Conservation (phyloP, 176 grass and related monocot species). For the Ensete ventricosum region DNA sequence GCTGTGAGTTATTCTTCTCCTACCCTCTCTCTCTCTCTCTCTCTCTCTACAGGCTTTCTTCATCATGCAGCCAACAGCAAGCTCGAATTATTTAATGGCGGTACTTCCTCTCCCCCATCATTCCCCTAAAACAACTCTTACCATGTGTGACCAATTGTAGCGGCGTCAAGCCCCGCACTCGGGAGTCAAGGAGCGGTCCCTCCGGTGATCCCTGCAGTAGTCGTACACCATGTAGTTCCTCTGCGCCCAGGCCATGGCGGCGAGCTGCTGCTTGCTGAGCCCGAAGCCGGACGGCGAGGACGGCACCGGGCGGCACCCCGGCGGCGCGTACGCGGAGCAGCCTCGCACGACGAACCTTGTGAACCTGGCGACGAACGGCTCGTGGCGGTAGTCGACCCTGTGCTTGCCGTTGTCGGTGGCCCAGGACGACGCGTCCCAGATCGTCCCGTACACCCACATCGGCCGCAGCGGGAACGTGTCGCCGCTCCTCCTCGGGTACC, state of each 20-base stretch:
- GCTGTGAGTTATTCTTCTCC: too few species aligned
- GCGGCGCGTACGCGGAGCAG: conserved; percentile 26
- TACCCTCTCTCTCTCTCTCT: too few species aligned
- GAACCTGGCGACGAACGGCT: conserved; percentile 52
- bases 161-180: conserved; percentile 22
- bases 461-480: conserved; percentile 29
- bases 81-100: too few species aligned
- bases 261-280: conserved; percentile 28
- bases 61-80: too few species aligned
- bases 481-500: conserved; percentile 24
- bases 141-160: too few species aligned
- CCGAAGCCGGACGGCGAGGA: conserved; percentile 1
- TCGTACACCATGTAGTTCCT: conserved; percentile 47
- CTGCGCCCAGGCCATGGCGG: conserved; percentile 51
- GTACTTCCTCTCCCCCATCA: too few species aligned
- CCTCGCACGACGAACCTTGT: conserved; percentile 28
- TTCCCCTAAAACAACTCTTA: too few species aligned
- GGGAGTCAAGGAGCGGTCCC: conserved; percentile 34
- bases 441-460: conserved; percentile 66
- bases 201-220: conserved; percentile 43
- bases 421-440: conserved; percentile 70
- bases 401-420: conserved; percentile 54
- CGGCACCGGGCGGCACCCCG: conserved; percentile 16
- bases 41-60: too few species aligned
- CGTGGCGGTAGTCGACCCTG: conserved; percentile 41